These are phyloP conservation scores for Penicillium verrucosum DNA, from an alignment of 2,329 filamentous ascomycete species.

Conservation along the genomic window DNA sequence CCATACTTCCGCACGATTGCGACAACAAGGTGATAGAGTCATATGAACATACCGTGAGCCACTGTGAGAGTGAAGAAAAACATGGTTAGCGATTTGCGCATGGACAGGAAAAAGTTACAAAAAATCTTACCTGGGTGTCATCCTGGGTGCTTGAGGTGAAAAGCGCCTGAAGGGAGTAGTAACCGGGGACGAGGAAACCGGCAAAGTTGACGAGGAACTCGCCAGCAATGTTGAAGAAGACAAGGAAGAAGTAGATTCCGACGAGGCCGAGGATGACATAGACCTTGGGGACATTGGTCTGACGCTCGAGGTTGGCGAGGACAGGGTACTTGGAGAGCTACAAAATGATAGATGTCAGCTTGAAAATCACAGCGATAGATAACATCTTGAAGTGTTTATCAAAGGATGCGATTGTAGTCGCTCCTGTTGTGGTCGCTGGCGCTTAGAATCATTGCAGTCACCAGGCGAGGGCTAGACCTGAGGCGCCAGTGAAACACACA, in stretches of 20 bases:
- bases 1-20: conserved; percentile 11
- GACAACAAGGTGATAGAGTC: conserved; percentile 9
- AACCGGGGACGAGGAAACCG: conserved; percentile 62
- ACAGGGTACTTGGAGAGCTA: conserved; percentile 65
- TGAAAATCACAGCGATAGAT: not conserved
- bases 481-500: conserved; percentile 21
- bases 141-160: conserved; percentile 60
- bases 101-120: not conserved
- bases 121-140: conserved; percentile 60
- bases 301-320: conserved; percentile 66
- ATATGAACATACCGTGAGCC: conserved; percentile 54
- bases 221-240: conserved; percentile 70
- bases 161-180: conserved; percentile 64
- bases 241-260: conserved; percentile 66
- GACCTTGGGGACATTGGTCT: conserved; percentile 66
- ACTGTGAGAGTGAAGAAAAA: conserved; percentile 40
- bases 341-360: conserved; percentile 3
- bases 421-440: not conserved
- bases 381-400: not conserved
- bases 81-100: conserved; percentile 17
- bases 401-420: not conserved
- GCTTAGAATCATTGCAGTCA: not conserved
- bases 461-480: conserved; percentile 16
- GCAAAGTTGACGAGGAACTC: conserved; percentile 66
- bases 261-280: conserved; percentile 63